Evolutionary conservation across 1,284 basidiomycete genomes (phyloP).

Genomic region (Microbotryum scabiosae): DNA sequence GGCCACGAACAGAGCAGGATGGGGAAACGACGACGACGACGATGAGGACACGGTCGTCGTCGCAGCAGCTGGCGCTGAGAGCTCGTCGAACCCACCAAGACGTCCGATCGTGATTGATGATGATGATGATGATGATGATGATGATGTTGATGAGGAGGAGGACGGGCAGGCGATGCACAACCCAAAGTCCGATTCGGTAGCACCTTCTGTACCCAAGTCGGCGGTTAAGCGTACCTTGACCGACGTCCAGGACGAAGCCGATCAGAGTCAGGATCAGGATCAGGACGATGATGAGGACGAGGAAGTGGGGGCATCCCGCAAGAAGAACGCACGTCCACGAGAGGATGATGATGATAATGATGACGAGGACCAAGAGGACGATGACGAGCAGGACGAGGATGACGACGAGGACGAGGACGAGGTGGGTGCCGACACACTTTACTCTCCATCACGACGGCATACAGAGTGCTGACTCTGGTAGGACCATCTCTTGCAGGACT

Average conservation of each 20-base stretch:
- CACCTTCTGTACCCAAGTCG: background rate
- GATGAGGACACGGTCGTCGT: too few species aligned
- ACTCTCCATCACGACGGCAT: too few species aligned
- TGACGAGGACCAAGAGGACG: constrained; percentile 28
- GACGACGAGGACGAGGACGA: constrained; percentile 46
- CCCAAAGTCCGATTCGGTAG: background rate
- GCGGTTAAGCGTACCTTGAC: constrained; percentile 8
- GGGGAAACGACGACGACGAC: too few species aligned
- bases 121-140: background rate
- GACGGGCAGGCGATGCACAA: background rate
- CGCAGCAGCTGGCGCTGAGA: background rate
- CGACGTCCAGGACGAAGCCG: constrained; percentile 39
- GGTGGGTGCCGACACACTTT: background rate
- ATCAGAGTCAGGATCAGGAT: constrained; percentile 50
- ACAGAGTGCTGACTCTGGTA: background rate
- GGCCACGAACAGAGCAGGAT: too few species aligned
- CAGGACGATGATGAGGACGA: constrained; percentile 46
- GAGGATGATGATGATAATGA: constrained; percentile 32
- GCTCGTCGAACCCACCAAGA: background rate
- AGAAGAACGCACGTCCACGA: constrained; percentile 8
- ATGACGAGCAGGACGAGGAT: constrained; percentile 46
- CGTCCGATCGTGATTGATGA: background rate
- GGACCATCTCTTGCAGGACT: background rate
- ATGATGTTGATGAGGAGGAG: too few species aligned
- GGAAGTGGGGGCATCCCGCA: constrained; percentile 28